Percentiles rank a stretch among this genome's conserved stretches.
phyloP scores from a whole-genome alignment of 805 yeast species.

The Wickerhamomyces strasburgensis region DNA sequence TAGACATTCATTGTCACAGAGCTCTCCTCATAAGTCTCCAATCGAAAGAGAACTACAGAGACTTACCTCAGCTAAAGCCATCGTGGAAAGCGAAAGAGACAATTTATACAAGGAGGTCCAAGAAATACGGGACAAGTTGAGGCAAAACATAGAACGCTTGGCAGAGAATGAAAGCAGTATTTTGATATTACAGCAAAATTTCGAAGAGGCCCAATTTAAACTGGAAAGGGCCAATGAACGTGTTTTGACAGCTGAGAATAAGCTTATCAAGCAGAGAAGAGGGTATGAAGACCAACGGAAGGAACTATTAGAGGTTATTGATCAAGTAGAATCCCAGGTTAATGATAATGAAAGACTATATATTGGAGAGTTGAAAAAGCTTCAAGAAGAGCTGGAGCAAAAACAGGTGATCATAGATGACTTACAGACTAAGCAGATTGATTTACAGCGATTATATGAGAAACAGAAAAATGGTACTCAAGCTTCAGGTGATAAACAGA shows the following conservation, averaged over 20 bases:
- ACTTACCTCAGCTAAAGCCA: slow-evolving; percentile 14
- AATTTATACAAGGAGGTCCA: slow-evolving; percentile 34
- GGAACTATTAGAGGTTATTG: slow-evolving; percentile 56
- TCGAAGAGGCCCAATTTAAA: slow-evolving; percentile 4
- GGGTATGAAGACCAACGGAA: slow-evolving; percentile 50
- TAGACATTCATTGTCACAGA: not conserved
- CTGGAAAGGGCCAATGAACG: slow-evolving; percentile 18
- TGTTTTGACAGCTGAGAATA: slow-evolving; percentile 31
- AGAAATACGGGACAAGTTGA: slow-evolving; percentile 25
- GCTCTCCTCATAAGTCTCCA: slow-evolving; percentile 1
- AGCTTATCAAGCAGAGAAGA: slow-evolving; percentile 39
- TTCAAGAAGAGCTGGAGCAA: slow-evolving; percentile 26
- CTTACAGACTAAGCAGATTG: slow-evolving; percentile 23
- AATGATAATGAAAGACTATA: slow-evolving; percentile 49
- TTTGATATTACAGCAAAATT: slow-evolving; percentile 11
- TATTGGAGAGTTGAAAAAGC: slow-evolving; percentile 38
- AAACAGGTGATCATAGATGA: slow-evolving; percentile 22
- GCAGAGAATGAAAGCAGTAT: slow-evolving; percentile 12
- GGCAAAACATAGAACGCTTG: not conserved
- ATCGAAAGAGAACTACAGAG: slow-evolving; percentile 19
- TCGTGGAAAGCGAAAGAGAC: slow-evolving; percentile 25
- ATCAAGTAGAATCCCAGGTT: slow-evolving; percentile 48
- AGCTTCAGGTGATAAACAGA: slow-evolving; percentile 28
- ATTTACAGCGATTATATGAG: slow-evolving; percentile 12
- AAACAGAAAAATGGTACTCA: slow-evolving; percentile 14